Evolutionary conservation across 208 protist genomes (phyloP), one percentile per base, ranked within the genome.

Genomic region (Trypanosoma boissoni): DNA sequence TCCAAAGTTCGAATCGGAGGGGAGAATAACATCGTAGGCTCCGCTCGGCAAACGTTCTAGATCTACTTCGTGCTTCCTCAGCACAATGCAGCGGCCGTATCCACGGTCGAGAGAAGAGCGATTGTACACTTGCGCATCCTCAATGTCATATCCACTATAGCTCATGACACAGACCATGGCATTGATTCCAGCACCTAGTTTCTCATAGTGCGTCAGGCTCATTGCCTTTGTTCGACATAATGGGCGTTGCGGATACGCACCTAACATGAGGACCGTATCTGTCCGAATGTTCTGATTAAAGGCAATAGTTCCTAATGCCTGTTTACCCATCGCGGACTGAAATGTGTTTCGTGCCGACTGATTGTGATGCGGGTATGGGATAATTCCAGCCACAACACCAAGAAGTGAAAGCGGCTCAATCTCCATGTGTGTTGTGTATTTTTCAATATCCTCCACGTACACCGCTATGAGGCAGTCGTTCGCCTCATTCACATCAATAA

Each of bases 351-450:
- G 87, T 16, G 99, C 98, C 1, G 98, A 99, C 78, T 99, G 99
- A 77, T 99, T 99, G 81, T 99, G 99, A 84, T 99, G 97, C 6
- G 99, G 99, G 80, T 98, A 99, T 1, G 99, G 99, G 74, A 99
- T 98, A 45, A 99, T 86, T 43, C 95, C 95, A 3, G 96, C 97
- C 27, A 94, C 84, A 18, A 97, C 87, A 7, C 93, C 93, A 9
- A 97, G 69, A 43, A 97, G 63, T 24, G 88, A 94, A 21, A 95
- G 72, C 50, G 91, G 90, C 61, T 97, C 87, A 50, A 97, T 85
- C 58, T 98, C 94, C 14, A 97, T 53, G 59, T 98, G 96, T 4
- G 96, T 98, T 8, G 91, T 96, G 43, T 91, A 72, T 6, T 31
- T 34, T 14, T 68, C 75, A 50, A 99, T 93, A 32, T 97, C 83